These are phyloP conservation scores for Colletotrichum ledebouriae DNA, from an alignment of 2,329 filamentous ascomycete species.

Conservation along the genomic window DNA sequence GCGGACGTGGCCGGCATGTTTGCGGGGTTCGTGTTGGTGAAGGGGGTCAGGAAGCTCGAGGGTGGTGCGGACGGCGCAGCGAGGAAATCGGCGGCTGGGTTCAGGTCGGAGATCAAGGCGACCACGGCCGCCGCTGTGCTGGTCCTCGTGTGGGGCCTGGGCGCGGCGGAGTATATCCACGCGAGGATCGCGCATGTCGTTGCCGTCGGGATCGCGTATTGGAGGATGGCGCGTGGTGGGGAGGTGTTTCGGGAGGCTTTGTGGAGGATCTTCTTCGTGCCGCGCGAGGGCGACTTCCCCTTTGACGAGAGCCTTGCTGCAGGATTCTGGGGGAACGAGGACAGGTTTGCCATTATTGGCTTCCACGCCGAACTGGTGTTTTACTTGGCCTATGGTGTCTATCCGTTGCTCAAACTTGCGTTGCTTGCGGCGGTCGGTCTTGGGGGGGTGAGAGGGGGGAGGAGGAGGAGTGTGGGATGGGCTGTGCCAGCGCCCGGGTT, in stretches of 20 bases:
- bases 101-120: background rate
- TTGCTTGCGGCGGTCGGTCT: background rate
- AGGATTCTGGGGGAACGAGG: background rate
- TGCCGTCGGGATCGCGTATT: slow-evolving; percentile 48
- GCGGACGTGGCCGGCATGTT: slow-evolving; percentile 22
- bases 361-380: slow-evolving; percentile 22
- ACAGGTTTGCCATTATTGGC: fast-evolving
- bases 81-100: too few relatives aligned
- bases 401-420: slow-evolving; percentile 16
- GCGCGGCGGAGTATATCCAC: slow-evolving; percentile 49
- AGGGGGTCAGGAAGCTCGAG: background rate
- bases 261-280: background rate
- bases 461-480: background rate
- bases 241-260: slow-evolving; percentile 4
- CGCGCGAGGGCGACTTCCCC: fast-evolving
- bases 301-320: background rate
- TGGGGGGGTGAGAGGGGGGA: slow-evolving; percentile 1
- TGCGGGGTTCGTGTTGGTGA: slow-evolving; percentile 19
- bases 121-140: slow-evolving; percentile 18
- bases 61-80: too few relatives aligned
- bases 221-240: slow-evolving; percentile 41
- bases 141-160: slow-evolving; percentile 47
- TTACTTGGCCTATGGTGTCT: slow-evolving; percentile 7
- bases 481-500: slow-evolving; percentile 11
- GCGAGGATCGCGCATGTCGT: slow-evolving; percentile 46